These are phyloP conservation scores for Falciphora oryzae DNA, from an alignment of 2,329 filamentous ascomycete species.

Conservation along the genomic window DNA sequence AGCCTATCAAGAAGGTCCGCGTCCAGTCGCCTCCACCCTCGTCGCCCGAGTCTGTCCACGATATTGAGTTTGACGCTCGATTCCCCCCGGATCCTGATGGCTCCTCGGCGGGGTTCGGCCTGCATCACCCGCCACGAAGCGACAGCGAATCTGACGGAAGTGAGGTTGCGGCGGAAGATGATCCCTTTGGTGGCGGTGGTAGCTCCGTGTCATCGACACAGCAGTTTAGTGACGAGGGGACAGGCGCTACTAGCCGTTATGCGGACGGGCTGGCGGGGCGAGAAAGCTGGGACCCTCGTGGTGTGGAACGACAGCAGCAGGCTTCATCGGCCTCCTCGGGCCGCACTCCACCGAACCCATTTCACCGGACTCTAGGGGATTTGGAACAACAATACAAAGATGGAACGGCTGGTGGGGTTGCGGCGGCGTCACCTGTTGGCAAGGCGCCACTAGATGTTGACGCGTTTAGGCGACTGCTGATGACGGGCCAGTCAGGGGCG, in stretches of 20 bases:
- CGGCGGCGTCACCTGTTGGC: constrained; percentile 25
- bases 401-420: constrained; percentile 20
- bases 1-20: constrained; percentile 61
- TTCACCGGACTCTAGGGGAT: constrained; percentile 50
- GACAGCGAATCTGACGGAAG: constrained; percentile 19
- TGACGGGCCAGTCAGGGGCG: constrained; percentile 59
- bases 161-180: constrained; percentile 21
- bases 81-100: constrained; percentile 18
- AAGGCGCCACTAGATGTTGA: constrained; percentile 63
- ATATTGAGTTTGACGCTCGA: constrained; percentile 24
- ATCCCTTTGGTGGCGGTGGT: constrained; percentile 23
- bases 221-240: too few relatives aligned
- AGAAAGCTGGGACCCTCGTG: constrained; percentile 13
- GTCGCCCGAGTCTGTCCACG: constrained; percentile 45
- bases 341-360: constrained; percentile 42
- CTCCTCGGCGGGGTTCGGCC: too few relatives aligned
- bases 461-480: constrained; percentile 67
- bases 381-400: constrained; percentile 34
- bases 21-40: constrained; percentile 59
- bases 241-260: too few relatives aligned
- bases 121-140: constrained; percentile 6
- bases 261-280: neutral
- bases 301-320: too few relatives aligned
- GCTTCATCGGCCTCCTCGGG: too few relatives aligned
- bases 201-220: too few relatives aligned